These are phyloP conservation scores for Barnettozyma hawaiiensis DNA, from an alignment of 1,139 yeast genomes.

Conservation along the genomic window DNA sequence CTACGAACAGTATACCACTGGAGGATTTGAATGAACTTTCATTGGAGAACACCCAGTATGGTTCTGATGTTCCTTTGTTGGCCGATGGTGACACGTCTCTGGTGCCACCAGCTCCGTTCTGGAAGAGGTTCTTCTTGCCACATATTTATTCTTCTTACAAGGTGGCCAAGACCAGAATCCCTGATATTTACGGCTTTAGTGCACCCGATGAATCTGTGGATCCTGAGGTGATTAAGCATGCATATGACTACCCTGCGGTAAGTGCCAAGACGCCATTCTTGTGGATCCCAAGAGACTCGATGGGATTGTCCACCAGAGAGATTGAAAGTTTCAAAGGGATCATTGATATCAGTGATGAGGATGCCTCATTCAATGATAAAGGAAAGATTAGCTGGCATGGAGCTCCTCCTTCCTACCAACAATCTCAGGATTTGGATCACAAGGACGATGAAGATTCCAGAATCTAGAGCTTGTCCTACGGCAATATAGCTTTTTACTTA, in stretches of 20 bases:
- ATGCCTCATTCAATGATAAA: constrained; percentile 56
- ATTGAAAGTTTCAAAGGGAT: constrained; percentile 44
- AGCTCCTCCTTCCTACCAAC: constrained; percentile 50
- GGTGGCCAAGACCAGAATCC: constrained; percentile 48
- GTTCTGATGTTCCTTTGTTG: constrained; percentile 33
- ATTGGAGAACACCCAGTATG: constrained; percentile 16
- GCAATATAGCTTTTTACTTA: not conserved
- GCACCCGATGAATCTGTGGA: constrained; percentile 32
- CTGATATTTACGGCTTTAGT: constrained; percentile 42
- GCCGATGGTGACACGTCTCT: constrained; percentile 43
- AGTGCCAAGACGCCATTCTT: constrained; percentile 60
- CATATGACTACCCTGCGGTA: constrained; percentile 73
- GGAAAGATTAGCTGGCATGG: constrained; percentile 52
- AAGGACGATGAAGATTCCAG: constrained; percentile 1
- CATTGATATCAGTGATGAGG: constrained; percentile 57
- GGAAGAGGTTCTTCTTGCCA: constrained; percentile 55
- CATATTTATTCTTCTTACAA: constrained; percentile 56
- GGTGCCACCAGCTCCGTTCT: constrained; percentile 32
- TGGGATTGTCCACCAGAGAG: constrained; percentile 66
- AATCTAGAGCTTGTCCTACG: not conserved
- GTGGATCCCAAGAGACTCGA: constrained; percentile 86
- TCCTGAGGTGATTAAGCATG: constrained; percentile 38
- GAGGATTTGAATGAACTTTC: constrained; percentile 22
- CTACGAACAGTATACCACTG: constrained; percentile 13
- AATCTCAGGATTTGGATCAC: not conserved